A percentile compares a stretch with the other conserved stretches of the same genome.
These are phyloP conservation scores for Niebla homalea DNA, from an alignment of 495 filamentous ascomycete species.

Conservation along the genomic window DNA sequence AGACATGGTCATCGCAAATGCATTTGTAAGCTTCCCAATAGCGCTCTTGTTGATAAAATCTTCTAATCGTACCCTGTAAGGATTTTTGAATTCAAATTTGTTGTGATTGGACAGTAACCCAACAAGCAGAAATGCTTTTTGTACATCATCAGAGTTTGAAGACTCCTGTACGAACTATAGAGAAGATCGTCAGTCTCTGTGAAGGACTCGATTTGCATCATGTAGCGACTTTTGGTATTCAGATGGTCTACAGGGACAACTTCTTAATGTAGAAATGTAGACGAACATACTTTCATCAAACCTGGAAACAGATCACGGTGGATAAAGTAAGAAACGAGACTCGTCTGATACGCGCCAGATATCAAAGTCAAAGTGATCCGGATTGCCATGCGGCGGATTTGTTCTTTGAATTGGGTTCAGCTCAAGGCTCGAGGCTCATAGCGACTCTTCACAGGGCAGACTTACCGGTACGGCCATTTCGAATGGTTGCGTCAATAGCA, in stretches of 20 bases:
- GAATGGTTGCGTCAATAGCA: conserved; percentile 65
- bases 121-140: conserved; percentile 68
- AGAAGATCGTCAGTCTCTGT: not conserved
- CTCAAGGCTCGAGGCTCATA: conserved; percentile 1
- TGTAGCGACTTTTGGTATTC: no score
- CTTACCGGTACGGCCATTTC: conserved; percentile 61
- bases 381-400: conserved; percentile 65
- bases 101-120: conserved; percentile 96
- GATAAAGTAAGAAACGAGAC: conserved; percentile 85
- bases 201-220: no score
- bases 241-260: not conserved
- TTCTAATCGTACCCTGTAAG: conserved; percentile 85
- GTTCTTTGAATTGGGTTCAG: conserved; percentile 33
- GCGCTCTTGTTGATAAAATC: conserved; percentile 90
- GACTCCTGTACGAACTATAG: conserved; percentile 73
- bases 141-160: conserved; percentile 44
- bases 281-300: conserved; percentile 68
- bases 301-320: conserved; percentile 89
- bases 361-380: conserved; percentile 68
- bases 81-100: conserved; percentile 98
- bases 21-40: conserved; percentile 68
- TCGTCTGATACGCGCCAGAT: conserved; percentile 90
- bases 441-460: conserved; percentile 6
- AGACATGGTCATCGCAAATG: conserved; percentile 57
- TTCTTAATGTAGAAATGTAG: not conserved